Evolutionary conservation across 345 rosid genomes (phyloP).

Genomic region (Mangifera indica): DNA sequence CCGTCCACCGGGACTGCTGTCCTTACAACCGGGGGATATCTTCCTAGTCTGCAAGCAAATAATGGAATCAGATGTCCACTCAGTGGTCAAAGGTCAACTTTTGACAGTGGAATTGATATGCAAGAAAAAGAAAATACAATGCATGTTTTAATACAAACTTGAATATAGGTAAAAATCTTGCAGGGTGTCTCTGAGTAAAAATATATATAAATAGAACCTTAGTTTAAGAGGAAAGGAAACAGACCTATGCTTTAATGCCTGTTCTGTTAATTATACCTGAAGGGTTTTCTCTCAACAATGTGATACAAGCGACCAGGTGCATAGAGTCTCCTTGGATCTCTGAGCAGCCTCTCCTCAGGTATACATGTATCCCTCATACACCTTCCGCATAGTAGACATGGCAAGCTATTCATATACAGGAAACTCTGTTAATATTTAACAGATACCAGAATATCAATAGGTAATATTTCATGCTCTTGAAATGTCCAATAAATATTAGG

Average conservation of each 20-base stretch:
- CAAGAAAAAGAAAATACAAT: neutral
- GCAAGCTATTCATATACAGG: conserved; percentile 56
- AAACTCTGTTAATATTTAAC: conserved; percentile 11
- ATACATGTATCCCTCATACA: conserved; percentile 95
- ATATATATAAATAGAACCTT: neutral
- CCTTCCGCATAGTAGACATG: conserved; percentile 79
- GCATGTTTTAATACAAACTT: neutral
- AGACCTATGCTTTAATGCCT: neutral
- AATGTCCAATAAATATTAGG: neutral
- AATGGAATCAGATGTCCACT: conserved; percentile 8
- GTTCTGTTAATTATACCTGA: conserved; percentile 49
- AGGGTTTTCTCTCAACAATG: conserved; percentile 86
- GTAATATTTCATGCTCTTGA: neutral
- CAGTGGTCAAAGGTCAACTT: neutral
- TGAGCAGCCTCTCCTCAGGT: conserved; percentile 80
- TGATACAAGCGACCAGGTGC: conserved; percentile 99
- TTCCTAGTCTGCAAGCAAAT: conserved; percentile 57
- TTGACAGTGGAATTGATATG: neutral
- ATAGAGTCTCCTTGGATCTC: conserved; percentile 91
- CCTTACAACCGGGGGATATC: conserved; percentile 85
- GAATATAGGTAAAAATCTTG: neutral
- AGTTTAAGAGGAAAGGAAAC: neutral
- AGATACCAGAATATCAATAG: neutral
- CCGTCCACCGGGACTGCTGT: conserved; percentile 96
- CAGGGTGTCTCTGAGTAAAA: neutral